Conservation (phyloP, 1,284 basidiomycete species). For the Ceratorhiza oryzae-sativae region DNA sequence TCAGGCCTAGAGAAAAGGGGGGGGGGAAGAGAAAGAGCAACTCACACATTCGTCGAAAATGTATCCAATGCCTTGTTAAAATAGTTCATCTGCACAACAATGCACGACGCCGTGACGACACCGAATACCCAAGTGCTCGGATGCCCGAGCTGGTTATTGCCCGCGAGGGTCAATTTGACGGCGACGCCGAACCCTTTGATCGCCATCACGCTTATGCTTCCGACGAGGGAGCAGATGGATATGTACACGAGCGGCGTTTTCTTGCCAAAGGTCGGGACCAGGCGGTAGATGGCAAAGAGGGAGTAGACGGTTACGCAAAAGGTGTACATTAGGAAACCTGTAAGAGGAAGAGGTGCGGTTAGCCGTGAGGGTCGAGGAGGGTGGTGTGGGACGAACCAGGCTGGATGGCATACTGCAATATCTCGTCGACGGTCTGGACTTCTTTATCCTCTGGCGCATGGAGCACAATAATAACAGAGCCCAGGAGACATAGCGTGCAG, state of each 20-base stretch:
- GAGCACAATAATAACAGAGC: slow-evolving; percentile 93
- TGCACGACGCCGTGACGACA: slow-evolving; percentile 83
- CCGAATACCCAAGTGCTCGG: slow-evolving; percentile 95
- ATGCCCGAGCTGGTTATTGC: slow-evolving; percentile 96
- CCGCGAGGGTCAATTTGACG: slow-evolving; percentile 91
- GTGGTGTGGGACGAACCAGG: slow-evolving; percentile 66
- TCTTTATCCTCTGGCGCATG: slow-evolving; percentile 97
- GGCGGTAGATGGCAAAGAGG: slow-evolving; percentile 85
- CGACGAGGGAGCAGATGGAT: slow-evolving; percentile 90
- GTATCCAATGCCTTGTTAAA: slow-evolving; percentile 98
- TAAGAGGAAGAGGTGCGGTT: background rate
- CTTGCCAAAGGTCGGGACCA: slow-evolving; percentile 89
- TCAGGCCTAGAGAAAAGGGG: background rate
- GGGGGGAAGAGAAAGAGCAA: slow-evolving; percentile 46
- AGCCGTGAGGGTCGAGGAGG: slow-evolving; percentile 12
- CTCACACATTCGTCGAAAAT: slow-evolving; percentile 97
- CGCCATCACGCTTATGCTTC: slow-evolving; percentile 90
- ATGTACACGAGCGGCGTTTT: slow-evolving; percentile 92
- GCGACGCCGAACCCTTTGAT: slow-evolving; percentile 97
- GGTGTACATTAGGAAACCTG: slow-evolving; percentile 90
- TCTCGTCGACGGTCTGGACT: slow-evolving; percentile 93
- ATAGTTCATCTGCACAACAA: slow-evolving; percentile 97
- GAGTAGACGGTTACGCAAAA: slow-evolving; percentile 83
- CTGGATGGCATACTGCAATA: slow-evolving; percentile 87
- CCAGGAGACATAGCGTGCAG: slow-evolving; percentile 89